Conservation (phyloP, 2,329 filamentous ascomycete genomes). For the Ophiognomonia clavigignenti-juglandacearum region DNA sequence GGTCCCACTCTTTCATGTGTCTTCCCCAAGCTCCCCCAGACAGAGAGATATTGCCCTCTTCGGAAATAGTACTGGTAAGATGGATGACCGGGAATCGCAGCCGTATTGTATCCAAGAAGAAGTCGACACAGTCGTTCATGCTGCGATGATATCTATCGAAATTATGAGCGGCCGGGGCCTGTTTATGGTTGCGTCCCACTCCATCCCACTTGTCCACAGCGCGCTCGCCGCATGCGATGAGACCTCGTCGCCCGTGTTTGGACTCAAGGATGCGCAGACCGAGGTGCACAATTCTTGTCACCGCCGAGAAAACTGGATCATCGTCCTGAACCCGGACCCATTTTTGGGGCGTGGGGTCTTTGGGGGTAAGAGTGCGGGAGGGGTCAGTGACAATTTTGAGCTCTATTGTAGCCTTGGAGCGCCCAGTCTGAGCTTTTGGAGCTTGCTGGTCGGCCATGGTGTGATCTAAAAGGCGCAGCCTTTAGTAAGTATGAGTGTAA, state of each 20-base stretch:
- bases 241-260: neutral
- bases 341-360: too few relatives aligned
- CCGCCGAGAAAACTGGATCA: neutral
- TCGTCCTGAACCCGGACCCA: too few relatives aligned
- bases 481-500: too few relatives aligned
- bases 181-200: neutral
- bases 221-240: neutral
- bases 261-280: neutral
- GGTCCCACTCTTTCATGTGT: neutral
- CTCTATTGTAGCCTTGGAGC: too few relatives aligned
- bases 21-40: neutral
- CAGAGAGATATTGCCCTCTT: neutral
- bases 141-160: neutral
- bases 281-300: neutral
- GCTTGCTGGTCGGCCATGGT: too few relatives aligned
- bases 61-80: neutral
- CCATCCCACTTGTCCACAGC: neutral
- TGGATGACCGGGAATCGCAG: neutral
- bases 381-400: too few relatives aligned
- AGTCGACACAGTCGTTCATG: neutral
- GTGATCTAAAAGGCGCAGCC: too few relatives aligned
- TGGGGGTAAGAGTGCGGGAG: too few relatives aligned
- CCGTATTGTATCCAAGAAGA: neutral
- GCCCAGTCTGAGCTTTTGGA: too few relatives aligned
- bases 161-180: too few relatives aligned